Evolutionary conservation across 768 basidiomycete genomes (phyloP).

Genomic region (Boletus barrowsii): DNA sequence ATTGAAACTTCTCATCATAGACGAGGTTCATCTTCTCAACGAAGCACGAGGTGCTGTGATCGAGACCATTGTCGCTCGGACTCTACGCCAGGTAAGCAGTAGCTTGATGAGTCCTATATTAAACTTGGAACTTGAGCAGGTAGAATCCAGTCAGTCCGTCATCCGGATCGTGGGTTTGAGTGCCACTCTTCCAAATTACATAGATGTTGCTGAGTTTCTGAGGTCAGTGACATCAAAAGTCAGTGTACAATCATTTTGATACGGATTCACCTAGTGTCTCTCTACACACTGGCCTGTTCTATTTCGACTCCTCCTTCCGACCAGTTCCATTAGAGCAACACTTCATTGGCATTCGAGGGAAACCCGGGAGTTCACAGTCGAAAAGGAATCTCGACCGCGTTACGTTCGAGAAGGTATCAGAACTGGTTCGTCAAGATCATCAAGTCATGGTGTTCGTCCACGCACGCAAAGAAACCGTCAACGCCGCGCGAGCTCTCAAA

Average conservation of each 20-base stretch:
- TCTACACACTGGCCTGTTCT: conserved; percentile 84
- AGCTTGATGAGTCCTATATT: neutral
- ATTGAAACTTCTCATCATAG: conserved; percentile 92
- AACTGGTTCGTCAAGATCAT: conserved; percentile 86
- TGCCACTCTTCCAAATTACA: conserved; percentile 95
- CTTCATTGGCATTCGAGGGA: conserved; percentile 91
- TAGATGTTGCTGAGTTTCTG: conserved; percentile 94
- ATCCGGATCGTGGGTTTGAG: conserved; percentile 96
- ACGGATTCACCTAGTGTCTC: conserved; percentile 62
- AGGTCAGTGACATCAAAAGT: conserved; percentile 45
- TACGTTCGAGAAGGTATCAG: conserved; percentile 86
- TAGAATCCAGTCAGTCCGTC: conserved; percentile 93
- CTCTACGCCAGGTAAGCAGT: conserved; percentile 72
- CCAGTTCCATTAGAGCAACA: conserved; percentile 97
- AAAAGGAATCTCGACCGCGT: conserved; percentile 85
- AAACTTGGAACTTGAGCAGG: conserved; percentile 42
- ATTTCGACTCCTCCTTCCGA: conserved; percentile 95
- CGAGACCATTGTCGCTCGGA: conserved; percentile 96
- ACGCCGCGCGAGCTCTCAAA: conserved; percentile 75
- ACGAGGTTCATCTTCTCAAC: conserved; percentile 95
- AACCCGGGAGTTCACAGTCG: conserved; percentile 67
- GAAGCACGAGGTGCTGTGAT: conserved; percentile 98
- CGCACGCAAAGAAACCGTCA: conserved; percentile 96
- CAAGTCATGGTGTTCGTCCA: conserved; percentile 99
- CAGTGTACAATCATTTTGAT: neutral